phyloP scores from a whole-genome alignment of 306 rosid genomes.

The Citrullus amarus region DNA sequence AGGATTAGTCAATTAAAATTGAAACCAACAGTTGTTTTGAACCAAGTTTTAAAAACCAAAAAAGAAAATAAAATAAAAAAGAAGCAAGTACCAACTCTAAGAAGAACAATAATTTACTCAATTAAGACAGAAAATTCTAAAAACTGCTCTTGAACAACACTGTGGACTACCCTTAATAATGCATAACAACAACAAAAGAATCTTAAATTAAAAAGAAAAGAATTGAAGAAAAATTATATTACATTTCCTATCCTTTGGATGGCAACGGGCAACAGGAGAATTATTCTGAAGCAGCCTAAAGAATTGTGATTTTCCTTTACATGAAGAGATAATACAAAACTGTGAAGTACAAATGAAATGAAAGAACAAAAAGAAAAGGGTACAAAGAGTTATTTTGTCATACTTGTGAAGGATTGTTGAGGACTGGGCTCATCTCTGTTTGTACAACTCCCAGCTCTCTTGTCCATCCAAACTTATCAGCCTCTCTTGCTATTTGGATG shows the following conservation, averaged over 20 bases:
- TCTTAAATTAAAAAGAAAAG: not conserved
- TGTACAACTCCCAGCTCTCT: constrained; percentile 38
- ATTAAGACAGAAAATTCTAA: not conserved
- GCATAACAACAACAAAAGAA: not conserved
- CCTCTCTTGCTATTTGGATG: constrained; percentile 76
- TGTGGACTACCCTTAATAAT: not conserved
- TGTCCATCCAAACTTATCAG: constrained; percentile 35
- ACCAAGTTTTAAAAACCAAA: no score
- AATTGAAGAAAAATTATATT: constrained; percentile 3
- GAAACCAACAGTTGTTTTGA: no score
- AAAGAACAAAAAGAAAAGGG: not conserved
- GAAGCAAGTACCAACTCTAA: not conserved
- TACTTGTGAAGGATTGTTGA: constrained; percentile 25
- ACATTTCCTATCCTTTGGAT: constrained; percentile 63
- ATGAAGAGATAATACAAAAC: constrained; percentile 18
- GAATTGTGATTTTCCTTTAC: constrained; percentile 40
- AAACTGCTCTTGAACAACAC: not conserved
- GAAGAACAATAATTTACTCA: not conserved
- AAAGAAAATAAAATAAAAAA: not conserved
- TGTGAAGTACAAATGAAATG: not conserved
- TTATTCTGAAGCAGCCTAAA: constrained; percentile 53
- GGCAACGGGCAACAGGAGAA: constrained; percentile 41
- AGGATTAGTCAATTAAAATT: no score
- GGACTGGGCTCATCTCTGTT: constrained; percentile 47
- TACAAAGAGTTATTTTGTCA: constrained; percentile 16